phyloP scores from a whole-genome alignment of 441 rosid species.

The Jatropha podagrica region DNA sequence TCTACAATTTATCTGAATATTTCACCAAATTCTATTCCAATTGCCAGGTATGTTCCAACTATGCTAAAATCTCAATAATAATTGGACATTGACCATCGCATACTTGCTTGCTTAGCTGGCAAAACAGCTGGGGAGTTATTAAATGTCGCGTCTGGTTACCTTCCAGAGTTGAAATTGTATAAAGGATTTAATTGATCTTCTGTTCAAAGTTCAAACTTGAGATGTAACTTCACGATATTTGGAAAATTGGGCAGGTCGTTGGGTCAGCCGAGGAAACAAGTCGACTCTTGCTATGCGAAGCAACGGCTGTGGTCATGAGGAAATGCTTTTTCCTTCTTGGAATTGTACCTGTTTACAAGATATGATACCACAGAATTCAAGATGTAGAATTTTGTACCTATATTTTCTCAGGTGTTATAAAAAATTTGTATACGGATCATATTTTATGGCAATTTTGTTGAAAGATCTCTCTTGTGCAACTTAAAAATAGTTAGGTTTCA shows the following conservation, averaged over 20 bases:
- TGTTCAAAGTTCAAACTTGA: background rate
- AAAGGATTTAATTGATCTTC: background rate
- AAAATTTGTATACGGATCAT: background rate
- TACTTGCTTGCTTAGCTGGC: background rate
- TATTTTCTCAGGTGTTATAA: background rate
- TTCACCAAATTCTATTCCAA: slow-evolving; percentile 69
- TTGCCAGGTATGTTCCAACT: slow-evolving; percentile 57
- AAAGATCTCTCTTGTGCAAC: background rate
- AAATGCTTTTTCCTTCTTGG: slow-evolving; percentile 82
- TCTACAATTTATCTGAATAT: slow-evolving; percentile 63
- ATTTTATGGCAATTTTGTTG: background rate
- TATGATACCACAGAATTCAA: slow-evolving; percentile 33
- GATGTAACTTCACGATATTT: background rate
- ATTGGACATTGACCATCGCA: too few species aligned
- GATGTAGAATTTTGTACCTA: too few species aligned
- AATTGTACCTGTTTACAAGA: slow-evolving; percentile 74
- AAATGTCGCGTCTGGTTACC: too few species aligned
- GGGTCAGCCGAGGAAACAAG: slow-evolving; percentile 80
- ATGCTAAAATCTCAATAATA: background rate
- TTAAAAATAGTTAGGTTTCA: background rate
- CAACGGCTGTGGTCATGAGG: slow-evolving; percentile 74
- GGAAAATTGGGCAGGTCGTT: slow-evolving; percentile 54
- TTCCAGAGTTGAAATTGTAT: too few species aligned
- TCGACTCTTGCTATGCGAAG: slow-evolving; percentile 76
- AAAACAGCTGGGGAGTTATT: too few species aligned